Conservation (phyloP, 2,329 filamentous ascomycete genomes). For the Colletotrichum somersetense region DNA sequence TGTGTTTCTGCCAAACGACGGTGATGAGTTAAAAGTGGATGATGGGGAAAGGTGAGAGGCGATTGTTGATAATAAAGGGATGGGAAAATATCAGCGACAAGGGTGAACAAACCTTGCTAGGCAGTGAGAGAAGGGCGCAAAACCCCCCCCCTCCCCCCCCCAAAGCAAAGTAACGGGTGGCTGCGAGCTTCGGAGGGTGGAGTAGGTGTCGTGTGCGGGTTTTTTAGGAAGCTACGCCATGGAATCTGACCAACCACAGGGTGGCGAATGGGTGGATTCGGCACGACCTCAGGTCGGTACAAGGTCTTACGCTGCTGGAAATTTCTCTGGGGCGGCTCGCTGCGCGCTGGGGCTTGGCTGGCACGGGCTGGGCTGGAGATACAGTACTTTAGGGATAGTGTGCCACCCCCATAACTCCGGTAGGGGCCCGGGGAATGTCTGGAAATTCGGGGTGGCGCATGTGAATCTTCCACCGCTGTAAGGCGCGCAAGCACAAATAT, state of each 20-base stretch:
- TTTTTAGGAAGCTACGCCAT: conserved; percentile 41
- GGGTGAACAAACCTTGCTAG: conserved; percentile 31
- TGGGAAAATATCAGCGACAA: conserved; percentile 19
- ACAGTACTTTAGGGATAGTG: not conserved
- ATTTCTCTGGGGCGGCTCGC: conserved; percentile 31
- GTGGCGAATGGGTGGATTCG: conserved; percentile 21
- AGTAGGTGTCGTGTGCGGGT: conserved; percentile 43
- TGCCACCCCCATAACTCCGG: conserved; percentile 6
- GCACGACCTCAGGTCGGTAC: conserved; percentile 9
- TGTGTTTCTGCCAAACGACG: conserved; percentile 3
- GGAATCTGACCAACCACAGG: conserved; percentile 24
- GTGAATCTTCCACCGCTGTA: conserved; percentile 13
- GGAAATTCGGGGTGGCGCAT: conserved; percentile 40
- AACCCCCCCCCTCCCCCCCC: no score
- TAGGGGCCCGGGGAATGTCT: conserved; percentile 35
- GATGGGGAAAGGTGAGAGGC: not conserved
- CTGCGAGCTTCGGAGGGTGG: conserved; percentile 30
- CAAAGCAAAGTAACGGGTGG: conserved; percentile 4
- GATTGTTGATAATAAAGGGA: conserved; percentile 34
- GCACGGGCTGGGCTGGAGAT: not conserved
- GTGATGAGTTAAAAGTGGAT: conserved; percentile 19
- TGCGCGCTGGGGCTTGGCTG: not conserved
- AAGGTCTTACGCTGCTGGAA: conserved; percentile 32
- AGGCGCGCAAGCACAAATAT: conserved; percentile 1
- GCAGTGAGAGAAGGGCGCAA: not conserved